phyloP scores from a whole-genome alignment of 345 rosid species.

The Citrus inodora region DNA sequence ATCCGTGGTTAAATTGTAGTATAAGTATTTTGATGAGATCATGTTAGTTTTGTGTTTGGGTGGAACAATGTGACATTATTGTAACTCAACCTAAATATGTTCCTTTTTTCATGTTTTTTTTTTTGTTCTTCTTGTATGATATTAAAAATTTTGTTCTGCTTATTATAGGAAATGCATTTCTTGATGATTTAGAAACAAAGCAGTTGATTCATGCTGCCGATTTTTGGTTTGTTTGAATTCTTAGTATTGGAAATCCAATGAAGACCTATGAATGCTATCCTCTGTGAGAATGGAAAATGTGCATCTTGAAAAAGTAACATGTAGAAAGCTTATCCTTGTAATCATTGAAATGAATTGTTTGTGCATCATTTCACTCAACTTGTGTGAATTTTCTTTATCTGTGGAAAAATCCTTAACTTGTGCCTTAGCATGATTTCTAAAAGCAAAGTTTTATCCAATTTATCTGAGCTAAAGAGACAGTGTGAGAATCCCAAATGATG shows the following conservation, averaged over 20 bases:
- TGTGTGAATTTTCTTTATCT: neutral
- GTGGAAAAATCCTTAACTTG: neutral
- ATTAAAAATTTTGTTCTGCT: neutral
- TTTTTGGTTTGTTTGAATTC: neutral
- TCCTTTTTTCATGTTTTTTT: neutral
- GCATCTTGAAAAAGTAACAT: neutral
- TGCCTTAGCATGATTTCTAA: neutral
- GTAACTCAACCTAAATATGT: neutral
- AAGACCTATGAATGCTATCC: neutral
- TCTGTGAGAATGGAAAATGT: neutral
- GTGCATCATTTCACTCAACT: neutral
- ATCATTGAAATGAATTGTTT: neutral
- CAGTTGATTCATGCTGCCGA: neutral
- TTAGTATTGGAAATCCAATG: neutral
- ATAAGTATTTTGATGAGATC: conserved; percentile 6
- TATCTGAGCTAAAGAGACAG: neutral
- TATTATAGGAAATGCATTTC: neutral
- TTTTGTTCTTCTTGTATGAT: neutral
- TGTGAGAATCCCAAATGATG: neutral
- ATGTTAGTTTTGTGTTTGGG: neutral
- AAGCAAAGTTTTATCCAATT: neutral
- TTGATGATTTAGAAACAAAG: neutral
- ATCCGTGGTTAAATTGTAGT: neutral
- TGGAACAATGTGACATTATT: neutral
- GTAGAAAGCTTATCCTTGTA: neutral